phyloP scores from a whole-genome alignment of 2,329 filamentous ascomycete species.

The Pseudogymnoascus sp. region DNA sequence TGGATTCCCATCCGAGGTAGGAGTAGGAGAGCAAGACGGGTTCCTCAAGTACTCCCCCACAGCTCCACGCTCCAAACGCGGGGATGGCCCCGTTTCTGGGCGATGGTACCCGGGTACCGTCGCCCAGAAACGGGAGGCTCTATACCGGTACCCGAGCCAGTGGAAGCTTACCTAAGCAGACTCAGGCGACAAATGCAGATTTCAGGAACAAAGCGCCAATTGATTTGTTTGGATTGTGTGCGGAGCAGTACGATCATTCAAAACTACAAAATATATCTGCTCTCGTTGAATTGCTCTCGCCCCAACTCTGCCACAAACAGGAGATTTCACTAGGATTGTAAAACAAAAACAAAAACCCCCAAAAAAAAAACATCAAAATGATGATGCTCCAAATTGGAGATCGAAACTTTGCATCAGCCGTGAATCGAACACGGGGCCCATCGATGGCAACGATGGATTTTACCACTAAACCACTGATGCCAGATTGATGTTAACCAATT shows the following conservation, averaged over 20 bases:
- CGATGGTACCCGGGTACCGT: background rate
- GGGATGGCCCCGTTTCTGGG: background rate
- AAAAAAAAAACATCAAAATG: background rate
- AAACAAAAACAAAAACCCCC: too few relatives aligned
- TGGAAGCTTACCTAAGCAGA: background rate
- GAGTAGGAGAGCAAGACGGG: background rate
- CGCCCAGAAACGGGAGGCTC: background rate
- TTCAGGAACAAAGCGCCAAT: background rate
- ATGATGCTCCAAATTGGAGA: background rate
- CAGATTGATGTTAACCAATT: too few relatives aligned
- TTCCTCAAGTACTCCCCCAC: background rate
- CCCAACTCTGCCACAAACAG: too few relatives aligned
- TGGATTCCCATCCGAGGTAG: slow-evolving; percentile 1
- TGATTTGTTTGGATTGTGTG: background rate
- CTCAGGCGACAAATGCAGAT: background rate
- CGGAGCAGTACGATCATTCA: background rate
- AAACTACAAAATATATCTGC: background rate
- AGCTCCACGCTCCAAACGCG: background rate
- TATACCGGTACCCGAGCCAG: background rate
- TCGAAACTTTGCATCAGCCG: slow-evolving; percentile 15
- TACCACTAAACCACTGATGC: slow-evolving; percentile 8
- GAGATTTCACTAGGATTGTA: too few relatives aligned
- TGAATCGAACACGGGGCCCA: slow-evolving; percentile 31
- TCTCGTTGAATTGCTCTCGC: too few relatives aligned
- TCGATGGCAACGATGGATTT: slow-evolving; percentile 34